Percentiles rank a stretch among this genome's conserved stretches.
Evolutionary conservation across 2,329 filamentous ascomycete genomes (phyloP).

Genomic region (Penicillium sp.): DNA sequence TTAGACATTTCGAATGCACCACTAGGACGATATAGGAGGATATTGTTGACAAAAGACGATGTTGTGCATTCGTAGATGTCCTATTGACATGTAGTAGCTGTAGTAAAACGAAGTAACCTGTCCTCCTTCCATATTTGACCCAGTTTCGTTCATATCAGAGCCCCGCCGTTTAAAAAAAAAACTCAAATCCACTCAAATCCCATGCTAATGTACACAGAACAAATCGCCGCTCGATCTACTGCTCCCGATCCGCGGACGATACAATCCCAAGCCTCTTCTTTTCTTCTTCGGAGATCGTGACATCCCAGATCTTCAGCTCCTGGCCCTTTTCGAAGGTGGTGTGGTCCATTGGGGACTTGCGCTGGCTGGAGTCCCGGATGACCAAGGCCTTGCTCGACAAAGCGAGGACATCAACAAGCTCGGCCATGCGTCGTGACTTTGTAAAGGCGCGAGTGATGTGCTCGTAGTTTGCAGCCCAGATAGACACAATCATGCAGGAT

Average conservation of each 20-base stretch:
- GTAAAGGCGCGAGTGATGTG: slow-evolving; percentile 66
- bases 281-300: slow-evolving; percentile 30
- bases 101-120: slow-evolving; percentile 4
- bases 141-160: slow-evolving; percentile 6
- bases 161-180: slow-evolving; percentile 9
- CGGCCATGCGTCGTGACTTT: slow-evolving; percentile 66
- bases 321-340: slow-evolving; percentile 40
- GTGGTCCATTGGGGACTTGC: slow-evolving; percentile 46
- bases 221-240: slow-evolving; percentile 3
- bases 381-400: slow-evolving; percentile 69
- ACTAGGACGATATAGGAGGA: not conserved
- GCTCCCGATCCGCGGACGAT: not conserved
- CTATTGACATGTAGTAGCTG: slow-evolving; percentile 1
- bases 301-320: slow-evolving; percentile 42
- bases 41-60: not conserved
- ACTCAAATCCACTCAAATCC: slow-evolving; percentile 3
- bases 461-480: slow-evolving; percentile 69
- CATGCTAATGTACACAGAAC: slow-evolving; percentile 23
- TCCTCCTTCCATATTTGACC: slow-evolving; percentile 10
- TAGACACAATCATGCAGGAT: slow-evolving; percentile 83
- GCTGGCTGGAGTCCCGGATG: slow-evolving; percentile 31
- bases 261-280: slow-evolving; percentile 13
- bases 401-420: slow-evolving; percentile 75
- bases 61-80: slow-evolving; percentile 3
- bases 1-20: not conserved